Conservation (phyloP, 2,329 filamentous ascomycete species). For the Grosmannia huntii region DNA sequence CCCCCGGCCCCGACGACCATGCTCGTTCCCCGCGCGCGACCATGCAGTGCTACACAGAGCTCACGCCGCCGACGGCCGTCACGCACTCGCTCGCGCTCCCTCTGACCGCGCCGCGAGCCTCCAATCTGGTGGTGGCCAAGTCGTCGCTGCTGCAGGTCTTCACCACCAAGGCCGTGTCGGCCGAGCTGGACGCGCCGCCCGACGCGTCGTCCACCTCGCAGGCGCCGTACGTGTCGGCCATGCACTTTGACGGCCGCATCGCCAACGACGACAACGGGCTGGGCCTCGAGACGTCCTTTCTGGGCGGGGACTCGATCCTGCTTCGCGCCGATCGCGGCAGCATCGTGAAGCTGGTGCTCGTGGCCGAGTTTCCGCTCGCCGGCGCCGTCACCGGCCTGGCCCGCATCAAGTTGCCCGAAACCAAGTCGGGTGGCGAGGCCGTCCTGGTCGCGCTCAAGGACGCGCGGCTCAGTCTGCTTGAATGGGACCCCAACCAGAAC, state of each 20-base stretch:
- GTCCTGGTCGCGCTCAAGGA: constrained; percentile 77
- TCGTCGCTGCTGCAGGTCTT: constrained; percentile 91
- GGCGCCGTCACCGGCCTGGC: constrained; percentile 77
- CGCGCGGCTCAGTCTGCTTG: constrained; percentile 82
- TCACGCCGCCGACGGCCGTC: constrained; percentile 87
- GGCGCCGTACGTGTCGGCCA: neutral
- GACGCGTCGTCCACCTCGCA: constrained; percentile 23
- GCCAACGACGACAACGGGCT: constrained; percentile 52
- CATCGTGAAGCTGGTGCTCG: constrained; percentile 67
- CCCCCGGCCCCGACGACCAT: neutral
- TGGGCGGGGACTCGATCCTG: constrained; percentile 48
- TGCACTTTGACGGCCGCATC: constrained; percentile 35
- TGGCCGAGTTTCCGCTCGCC: constrained; percentile 71
- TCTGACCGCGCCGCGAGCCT: constrained; percentile 61
- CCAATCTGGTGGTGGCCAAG: constrained; percentile 83
- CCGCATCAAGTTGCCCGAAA: constrained; percentile 58
- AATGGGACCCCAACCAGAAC: constrained; percentile 79
- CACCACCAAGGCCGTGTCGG: constrained; percentile 52
- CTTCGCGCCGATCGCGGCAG: constrained; percentile 50
- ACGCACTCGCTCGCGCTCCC: constrained; percentile 73
- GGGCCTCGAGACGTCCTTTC: constrained; percentile 53
- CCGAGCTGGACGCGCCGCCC: constrained; percentile 42
- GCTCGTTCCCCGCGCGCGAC: constrained; percentile 6
- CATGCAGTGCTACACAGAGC: constrained; percentile 98
- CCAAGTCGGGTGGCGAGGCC: constrained; percentile 70